phyloP scores from a whole-genome alignment of 495 filamentous ascomycete species.

The Podospora appendiculata region DNA sequence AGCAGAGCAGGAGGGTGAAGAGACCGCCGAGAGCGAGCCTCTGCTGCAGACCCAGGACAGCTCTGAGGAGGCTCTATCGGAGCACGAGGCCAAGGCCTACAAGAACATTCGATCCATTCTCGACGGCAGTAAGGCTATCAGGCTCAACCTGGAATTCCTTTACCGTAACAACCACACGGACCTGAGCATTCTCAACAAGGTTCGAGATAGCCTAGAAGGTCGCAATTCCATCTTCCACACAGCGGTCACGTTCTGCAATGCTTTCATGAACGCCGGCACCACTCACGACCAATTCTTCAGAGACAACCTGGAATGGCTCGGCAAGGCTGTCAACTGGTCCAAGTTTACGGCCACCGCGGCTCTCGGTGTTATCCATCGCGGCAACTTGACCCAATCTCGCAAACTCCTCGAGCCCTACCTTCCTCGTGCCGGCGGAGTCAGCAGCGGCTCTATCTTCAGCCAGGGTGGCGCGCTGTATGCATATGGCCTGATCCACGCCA shows the following conservation, averaged over 20 bases:
- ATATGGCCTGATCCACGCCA: constrained; percentile 93
- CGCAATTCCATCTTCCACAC: constrained; percentile 98
- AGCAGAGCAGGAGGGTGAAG: constrained; percentile 41
- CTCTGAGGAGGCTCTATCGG: constrained; percentile 33
- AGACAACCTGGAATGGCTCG: constrained; percentile 95
- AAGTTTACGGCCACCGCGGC: constrained; percentile 98
- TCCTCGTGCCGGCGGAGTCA: constrained; percentile 61
- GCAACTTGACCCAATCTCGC: constrained; percentile 85
- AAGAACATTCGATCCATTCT: constrained; percentile 79
- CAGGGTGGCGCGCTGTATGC: constrained; percentile 95
- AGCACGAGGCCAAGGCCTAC: constrained; percentile 53
- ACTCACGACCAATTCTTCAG: constrained; percentile 97
- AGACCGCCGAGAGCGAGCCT: constrained; percentile 37
- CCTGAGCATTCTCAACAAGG: constrained; percentile 83
- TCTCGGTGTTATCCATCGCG: constrained; percentile 91
- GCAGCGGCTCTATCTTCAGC: constrained; percentile 79
- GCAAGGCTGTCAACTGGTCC: constrained; percentile 99
- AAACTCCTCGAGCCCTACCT: constrained; percentile 94
- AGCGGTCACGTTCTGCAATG: constrained; percentile 92
- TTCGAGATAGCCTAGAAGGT: constrained; percentile 89
- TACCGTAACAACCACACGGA: constrained; percentile 86
- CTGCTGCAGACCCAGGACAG: constrained; percentile 30
- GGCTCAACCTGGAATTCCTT: constrained; percentile 91
- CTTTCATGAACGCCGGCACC: constrained; percentile 99
- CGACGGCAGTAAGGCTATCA: constrained; percentile 82